Percentiles rank a stretch among this genome's conserved stretches.
Conservation (phyloP, 1,284 basidiomycete genomes). For the Uromyces viciae-fabae region DNA sequence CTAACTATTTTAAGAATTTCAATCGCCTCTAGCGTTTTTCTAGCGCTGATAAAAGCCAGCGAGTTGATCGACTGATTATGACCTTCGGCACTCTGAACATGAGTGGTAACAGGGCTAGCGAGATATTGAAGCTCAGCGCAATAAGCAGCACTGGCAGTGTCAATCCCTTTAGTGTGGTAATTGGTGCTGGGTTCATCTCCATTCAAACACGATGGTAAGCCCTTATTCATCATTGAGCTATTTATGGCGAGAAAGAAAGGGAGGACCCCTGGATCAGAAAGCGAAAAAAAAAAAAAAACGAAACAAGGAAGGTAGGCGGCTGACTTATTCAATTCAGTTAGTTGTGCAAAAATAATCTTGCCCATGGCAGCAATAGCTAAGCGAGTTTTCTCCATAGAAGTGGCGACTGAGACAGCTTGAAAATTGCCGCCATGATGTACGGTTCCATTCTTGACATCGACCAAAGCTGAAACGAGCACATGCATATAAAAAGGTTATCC, state of each 20-base stretch:
- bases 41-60: conserved; percentile 71
- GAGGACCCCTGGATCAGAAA: not conserved
- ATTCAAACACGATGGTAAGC: conserved; percentile 72
- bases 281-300: not conserved
- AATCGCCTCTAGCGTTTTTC: conserved; percentile 70
- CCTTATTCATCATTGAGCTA: conserved; percentile 70
- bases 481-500: not conserved
- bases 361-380: conserved; percentile 75
- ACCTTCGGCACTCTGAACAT: conserved; percentile 55
- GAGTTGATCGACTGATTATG: conserved; percentile 82
- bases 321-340: conserved; percentile 71
- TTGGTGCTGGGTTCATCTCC: conserved; percentile 63
- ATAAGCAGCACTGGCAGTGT: conserved; percentile 77
- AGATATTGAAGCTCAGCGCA: conserved; percentile 74
- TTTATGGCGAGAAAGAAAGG: not conserved
- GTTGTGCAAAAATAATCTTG: conserved; percentile 75
- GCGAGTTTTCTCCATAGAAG: conserved; percentile 81
- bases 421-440: conserved; percentile 82
- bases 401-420: conserved; percentile 79
- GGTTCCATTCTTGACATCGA: conserved; percentile 66
- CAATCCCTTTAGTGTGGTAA: conserved; percentile 67
- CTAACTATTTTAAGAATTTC: conserved; percentile 66
- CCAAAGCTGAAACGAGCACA: conserved; percentile 64
- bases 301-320: not conserved
- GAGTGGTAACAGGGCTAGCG: conserved; percentile 78